Percentiles rank a stretch among this genome's conserved stretches.
Evolutionary conservation across 1,284 basidiomycete genomes (phyloP).

Genomic region (Exobasidium rhododendri): DNA sequence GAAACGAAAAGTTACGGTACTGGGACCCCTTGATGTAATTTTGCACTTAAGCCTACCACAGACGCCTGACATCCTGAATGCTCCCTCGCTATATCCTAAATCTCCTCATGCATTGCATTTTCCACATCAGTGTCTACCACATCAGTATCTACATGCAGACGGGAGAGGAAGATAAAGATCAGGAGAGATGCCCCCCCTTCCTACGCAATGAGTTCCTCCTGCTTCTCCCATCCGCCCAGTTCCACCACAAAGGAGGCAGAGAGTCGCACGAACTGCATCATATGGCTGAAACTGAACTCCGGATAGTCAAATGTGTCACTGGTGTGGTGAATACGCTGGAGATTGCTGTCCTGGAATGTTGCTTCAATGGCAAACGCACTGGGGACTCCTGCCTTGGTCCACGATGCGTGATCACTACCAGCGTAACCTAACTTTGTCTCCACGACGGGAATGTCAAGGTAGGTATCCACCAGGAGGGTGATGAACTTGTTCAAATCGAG

Average conservation of each 20-base stretch:
- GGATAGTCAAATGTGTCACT: conserved; percentile 31
- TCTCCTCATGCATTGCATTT: no score
- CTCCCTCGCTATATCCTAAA: no score
- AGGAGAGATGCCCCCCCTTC: no score
- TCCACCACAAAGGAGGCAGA: conserved; percentile 46
- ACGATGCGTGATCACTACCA: conserved; percentile 69
- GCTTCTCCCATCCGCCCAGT: conserved; percentile 38
- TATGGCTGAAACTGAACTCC: conserved; percentile 45
- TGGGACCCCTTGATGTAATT: no score
- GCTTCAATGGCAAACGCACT: conserved; percentile 54
- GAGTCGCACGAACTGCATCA: conserved; percentile 46
- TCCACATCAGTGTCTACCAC: no score
- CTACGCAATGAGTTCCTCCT: no score
- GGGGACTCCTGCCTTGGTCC: conserved; percentile 54
- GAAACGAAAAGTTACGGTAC: no score
- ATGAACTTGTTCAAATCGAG: conserved; percentile 70
- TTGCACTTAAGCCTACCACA: no score
- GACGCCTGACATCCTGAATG: no score
- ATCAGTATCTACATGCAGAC: no score
- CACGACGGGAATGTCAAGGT: conserved; percentile 58
- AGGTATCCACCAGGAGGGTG: conserved; percentile 67
- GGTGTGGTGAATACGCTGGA: conserved; percentile 34
- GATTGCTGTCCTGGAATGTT: conserved; percentile 43
- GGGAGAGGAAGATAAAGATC: no score
- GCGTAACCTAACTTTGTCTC: conserved; percentile 80